A percentile compares a stretch with the other conserved stretches of the same genome.
phyloP scores from a whole-genome alignment of 2,329 filamentous ascomycete species.

The Ceratocystis eucalypticola region DNA sequence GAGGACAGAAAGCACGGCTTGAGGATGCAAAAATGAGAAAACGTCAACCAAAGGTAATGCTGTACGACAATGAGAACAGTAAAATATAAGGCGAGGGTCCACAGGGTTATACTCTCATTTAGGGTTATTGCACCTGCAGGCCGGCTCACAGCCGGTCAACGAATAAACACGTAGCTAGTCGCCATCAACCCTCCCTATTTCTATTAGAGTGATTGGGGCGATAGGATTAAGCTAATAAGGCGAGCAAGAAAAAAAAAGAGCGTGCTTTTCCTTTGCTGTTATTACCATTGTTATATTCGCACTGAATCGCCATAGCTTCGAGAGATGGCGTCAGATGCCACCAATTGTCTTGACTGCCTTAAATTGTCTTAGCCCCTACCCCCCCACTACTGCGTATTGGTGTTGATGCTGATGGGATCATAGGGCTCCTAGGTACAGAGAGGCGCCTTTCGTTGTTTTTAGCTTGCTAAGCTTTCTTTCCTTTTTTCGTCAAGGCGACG shows the following conservation, averaged over 20 bases:
- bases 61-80: neutral
- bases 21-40: neutral
- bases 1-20: neutral
- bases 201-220: neutral
- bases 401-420: neutral
- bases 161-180: neutral
- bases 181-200: neutral
- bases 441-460: too few species aligned
- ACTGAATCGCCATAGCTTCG: neutral
- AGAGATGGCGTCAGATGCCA: conserved; percentile 3
- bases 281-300: too few species aligned
- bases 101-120: neutral
- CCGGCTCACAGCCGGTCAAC: neutral
- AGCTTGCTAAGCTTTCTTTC: neutral
- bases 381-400: neutral
- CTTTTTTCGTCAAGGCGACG: neutral
- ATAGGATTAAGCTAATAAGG: neutral
- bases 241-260: neutral
- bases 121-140: neutral
- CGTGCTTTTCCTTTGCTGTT: neutral
- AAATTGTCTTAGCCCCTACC: too few species aligned
- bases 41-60: neutral
- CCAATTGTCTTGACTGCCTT: conserved; percentile 7
- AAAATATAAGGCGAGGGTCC: neutral
- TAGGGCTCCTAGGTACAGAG: too few species aligned